Base-by-base conservation (phyloP, 2,329 filamentous ascomycete species). In the Paramyrothecium sp. region DNA sequence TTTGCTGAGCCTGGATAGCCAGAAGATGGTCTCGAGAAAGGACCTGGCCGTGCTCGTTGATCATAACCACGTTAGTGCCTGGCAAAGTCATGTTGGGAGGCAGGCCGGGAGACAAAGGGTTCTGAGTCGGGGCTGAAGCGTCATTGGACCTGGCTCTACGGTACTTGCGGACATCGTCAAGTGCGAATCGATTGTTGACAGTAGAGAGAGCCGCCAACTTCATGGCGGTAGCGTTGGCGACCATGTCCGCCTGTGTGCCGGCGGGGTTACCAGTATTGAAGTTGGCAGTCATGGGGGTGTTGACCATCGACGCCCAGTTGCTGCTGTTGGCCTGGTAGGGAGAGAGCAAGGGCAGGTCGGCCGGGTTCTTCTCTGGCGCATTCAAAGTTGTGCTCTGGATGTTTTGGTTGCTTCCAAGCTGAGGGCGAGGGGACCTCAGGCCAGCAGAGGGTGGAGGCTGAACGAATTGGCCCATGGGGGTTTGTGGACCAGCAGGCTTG, bases 261-360 rank as follows among this genome's bases (percentile, higher is more conserved):
- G 79, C 77, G 44, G 76, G 76, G 63, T 83, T 72, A 55, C 63
- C 66, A 17, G 81, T 76, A 61, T 83, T 89, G 74, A 98, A 99
- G 63, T 88, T 94, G 46, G 91, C 79, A 5, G 94, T 91, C 90
- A 98, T 96, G 2, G 95, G 95, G 2, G 95, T 99, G 77, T 97
- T 98, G 62, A 96, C 89, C 90, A 97, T 96, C 10, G 95, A 98
- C 22, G 95, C 95, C 95, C 95, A 99, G 79, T 95, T 98, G 56
- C 91, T 92, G 71, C 92, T 92, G 54, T 89, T 84, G 38, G 89
- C 81, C 60, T 85, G 87, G 61, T 89, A 94, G 0, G 95, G 95
- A 19, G 95, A 98, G 58, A 99, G 80, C 61, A 97, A 76, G 3
- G 93, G 92, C 67, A 96, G 81, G 56, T 94, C 92, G n/a, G 78